Base-by-base conservation (phyloP, 129 eudicot species). In the Chrysanthemum makinoi region DNA sequence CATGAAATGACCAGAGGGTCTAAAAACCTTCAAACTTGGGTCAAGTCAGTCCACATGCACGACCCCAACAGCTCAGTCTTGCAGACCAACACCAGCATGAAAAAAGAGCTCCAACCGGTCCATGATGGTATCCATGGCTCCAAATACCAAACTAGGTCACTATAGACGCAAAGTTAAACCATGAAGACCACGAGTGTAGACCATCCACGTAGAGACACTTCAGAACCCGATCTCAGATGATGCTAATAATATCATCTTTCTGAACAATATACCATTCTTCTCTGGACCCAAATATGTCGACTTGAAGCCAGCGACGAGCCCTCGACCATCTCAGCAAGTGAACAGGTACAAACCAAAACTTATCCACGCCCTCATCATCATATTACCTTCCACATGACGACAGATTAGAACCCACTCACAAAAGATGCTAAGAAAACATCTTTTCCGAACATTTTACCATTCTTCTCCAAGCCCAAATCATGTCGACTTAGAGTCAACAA, bases 81-180 rank as follows among this genome's bases (percentile, higher is more conserved):
- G 52, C 12, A 57, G 39, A 70, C 54, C 14, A 2, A 4, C 3
- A 62, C 62, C 69, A 20, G 15, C 61, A 30, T 3, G 18, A 28
- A 49, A 65, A 39, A 52, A 30, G 9, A 73, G 55, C 65, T 43
- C 71, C 50, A 73, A n/a, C 70, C 70, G 13, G 12, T 43, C 47
- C 22, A 61, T 24, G 35, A 48, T 49, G 48, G 20, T 46, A 10
- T 18, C 39, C 20, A 33, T 8, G 70, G 30, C 14, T 44, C 22
- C 53, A 44, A 65, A 33, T 15, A 61, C 12, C 24, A 14, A 33
- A 63, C 62, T 70, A 51, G 10, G 24, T 30, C 64, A 11, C 24
- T 18, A 22, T 51, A 63, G 64, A 62, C 13, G 44, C 22, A 15
- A 35, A 39, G 55, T 33, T 19, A 10, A 49, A 19, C 39, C 78